Evolutionary conservation across 495 filamentous ascomycete species (phyloP).

Genomic region (Arthonia radiata): DNA sequence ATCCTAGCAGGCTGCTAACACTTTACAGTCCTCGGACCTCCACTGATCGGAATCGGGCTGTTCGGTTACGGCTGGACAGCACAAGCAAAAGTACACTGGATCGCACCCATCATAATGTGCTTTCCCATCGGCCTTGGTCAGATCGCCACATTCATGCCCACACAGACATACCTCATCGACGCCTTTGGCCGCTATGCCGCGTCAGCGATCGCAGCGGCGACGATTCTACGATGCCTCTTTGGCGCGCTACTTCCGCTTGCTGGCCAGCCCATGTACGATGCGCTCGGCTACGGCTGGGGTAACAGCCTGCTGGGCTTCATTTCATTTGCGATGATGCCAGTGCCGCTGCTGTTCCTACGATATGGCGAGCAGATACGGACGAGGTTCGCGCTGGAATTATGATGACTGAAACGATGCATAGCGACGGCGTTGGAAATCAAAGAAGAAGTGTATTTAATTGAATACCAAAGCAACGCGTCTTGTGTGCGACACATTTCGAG

Average conservation of each 20-base stretch:
- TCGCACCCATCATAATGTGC: conserved; percentile 27
- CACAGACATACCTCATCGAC: conserved; percentile 34
- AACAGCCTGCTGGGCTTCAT: conserved; percentile 31
- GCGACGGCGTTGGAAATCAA: too few relatives aligned
- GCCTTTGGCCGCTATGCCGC: too few relatives aligned
- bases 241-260: conserved; percentile 32
- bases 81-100: conserved; percentile 21
- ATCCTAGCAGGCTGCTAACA: too few relatives aligned
- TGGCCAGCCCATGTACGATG: conserved; percentile 25
- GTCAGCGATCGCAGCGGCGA: conserved; percentile 28
- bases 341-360: conserved; percentile 23
- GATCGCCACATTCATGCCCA: conserved; percentile 24
- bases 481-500: too few relatives aligned
- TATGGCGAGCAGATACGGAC: conserved; percentile 27
- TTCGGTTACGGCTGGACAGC: conserved; percentile 27
- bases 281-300: conserved; percentile 31
- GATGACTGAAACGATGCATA: too few relatives aligned
- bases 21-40: conserved; percentile 11
- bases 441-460: too few relatives aligned
- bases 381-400: too few relatives aligned
- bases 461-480: too few relatives aligned
- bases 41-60: conserved; percentile 21
- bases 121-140: conserved; percentile 25
- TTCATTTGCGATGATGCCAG: conserved; percentile 23
- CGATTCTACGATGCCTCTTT: conserved; percentile 24